Base-by-base conservation (phyloP, 495 filamentous ascomycete genomes). In the Penicillium malachiteum region DNA sequence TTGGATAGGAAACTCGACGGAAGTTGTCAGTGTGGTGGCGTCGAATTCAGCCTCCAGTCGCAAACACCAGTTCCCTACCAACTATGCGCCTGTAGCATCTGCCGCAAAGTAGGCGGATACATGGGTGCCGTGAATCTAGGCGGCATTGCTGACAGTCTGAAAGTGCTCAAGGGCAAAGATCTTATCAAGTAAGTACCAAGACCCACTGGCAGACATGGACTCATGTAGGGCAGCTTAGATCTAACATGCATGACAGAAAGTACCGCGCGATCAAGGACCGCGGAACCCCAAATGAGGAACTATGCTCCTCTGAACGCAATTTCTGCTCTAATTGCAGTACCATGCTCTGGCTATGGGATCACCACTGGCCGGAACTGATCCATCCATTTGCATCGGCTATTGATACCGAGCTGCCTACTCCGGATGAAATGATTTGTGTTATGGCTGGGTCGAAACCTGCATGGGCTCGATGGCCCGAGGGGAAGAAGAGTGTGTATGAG, bases 351-450 rank as follows among this genome's bases (percentile, higher is more conserved):
- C 56, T 77, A 6, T 80, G 72, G 72, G 74, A 78, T 56, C 58
- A 69, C 31, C 67, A 75, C 21, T 83, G 76, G 79, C 79, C 79
- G 7, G 79, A 83, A 54, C 48, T 83, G 48, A 80, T 82, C 54
- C 80, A 82, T 59, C 81, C 80, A 0, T 84, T 83, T 67, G 76
- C 79, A 1, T 75, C 79, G 16, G 81, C 79, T 41, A 82, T 84
- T 52, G 81, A 84, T 64, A 79, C 79, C 4, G 72, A 77, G 30
- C 46, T 84, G 55, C 78, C 77, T 1, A 69, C 62, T 13, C 79
- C 81, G 1, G 73, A 76, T 33, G 76, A 79, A 61, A 83, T 82
- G 78, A 71, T 80, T 47, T 83, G 80, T 58, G 65, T 81, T 12
- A 74, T 72, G 72, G 69, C 51, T 14, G 56, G 65, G 32, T 80